Evolutionary conservation across 371 early-diverging fungal species (phyloP).

Genomic region (Synchytrium microbalum): DNA sequence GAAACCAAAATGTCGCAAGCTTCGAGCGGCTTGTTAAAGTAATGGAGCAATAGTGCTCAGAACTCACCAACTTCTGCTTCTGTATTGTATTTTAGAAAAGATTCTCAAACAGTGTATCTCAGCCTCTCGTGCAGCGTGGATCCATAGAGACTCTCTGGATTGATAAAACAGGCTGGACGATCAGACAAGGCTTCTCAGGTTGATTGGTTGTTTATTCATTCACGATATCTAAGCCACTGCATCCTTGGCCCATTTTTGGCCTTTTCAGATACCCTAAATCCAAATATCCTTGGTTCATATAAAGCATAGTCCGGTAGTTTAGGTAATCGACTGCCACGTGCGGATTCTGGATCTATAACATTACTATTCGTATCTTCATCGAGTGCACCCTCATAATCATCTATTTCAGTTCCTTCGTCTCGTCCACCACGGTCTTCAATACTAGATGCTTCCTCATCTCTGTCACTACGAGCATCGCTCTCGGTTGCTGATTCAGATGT

Average conservation of each 20-base stretch:
- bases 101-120: too few relatives aligned
- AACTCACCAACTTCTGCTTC: too few relatives aligned
- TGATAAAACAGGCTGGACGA: too few relatives aligned
- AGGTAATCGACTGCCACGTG: not conserved
- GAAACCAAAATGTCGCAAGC: too few relatives aligned
- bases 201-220: slow-evolving; percentile 16
- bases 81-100: too few relatives aligned
- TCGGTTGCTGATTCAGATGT: slow-evolving; percentile 2
- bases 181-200: too few relatives aligned
- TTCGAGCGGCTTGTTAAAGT: too few relatives aligned
- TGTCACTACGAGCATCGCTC: not conserved
- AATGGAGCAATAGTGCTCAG: too few relatives aligned
- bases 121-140: too few relatives aligned
- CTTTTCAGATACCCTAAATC: slow-evolving; percentile 55
- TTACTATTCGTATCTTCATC: slow-evolving; percentile 15
- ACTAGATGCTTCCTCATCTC: slow-evolving; percentile 5
- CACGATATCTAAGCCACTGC: slow-evolving; percentile 39
- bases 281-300: slow-evolving; percentile 74
- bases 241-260: slow-evolving; percentile 31
- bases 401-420: slow-evolving; percentile 10
- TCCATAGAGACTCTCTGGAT: too few relatives aligned
- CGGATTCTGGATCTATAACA: not conserved
- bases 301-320: slow-evolving; percentile 26
- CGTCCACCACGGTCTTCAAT: slow-evolving; percentile 4
- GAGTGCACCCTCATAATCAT: slow-evolving; percentile 13